These are phyloP conservation scores for Tetrapisispora phaffii DNA, from an alignment of 805 yeast species.

Conservation along the genomic window DNA sequence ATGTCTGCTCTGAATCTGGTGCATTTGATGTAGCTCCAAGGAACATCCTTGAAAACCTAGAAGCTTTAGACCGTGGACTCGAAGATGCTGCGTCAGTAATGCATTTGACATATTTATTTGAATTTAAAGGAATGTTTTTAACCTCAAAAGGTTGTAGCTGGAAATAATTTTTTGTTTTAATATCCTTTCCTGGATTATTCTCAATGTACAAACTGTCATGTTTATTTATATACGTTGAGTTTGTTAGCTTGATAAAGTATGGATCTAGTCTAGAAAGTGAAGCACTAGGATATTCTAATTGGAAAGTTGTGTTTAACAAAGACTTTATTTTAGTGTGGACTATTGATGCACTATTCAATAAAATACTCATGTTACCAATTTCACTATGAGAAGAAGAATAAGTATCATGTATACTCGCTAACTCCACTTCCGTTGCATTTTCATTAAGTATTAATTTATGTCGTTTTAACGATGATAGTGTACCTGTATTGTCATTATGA, in stretches of 20 bases:
- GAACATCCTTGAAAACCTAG: conserved; percentile 3
- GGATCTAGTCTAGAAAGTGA: background rate
- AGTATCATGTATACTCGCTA: background rate
- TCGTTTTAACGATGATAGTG: background rate
- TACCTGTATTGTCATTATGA: background rate
- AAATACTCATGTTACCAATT: background rate
- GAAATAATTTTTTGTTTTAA: background rate
- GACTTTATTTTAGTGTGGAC: background rate
- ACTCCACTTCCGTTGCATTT: background rate
- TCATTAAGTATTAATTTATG: background rate
- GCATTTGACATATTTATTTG: background rate
- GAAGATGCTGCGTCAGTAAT: background rate
- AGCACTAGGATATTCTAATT: background rate
- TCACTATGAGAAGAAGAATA: background rate
- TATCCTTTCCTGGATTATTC: background rate
- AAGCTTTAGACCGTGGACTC: background rate
- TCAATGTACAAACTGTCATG: background rate
- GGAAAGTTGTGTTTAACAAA: background rate
- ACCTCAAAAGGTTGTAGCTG: background rate
- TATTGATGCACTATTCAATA: background rate
- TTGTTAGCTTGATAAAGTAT: background rate
- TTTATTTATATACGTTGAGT: background rate
- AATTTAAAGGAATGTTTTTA: background rate
- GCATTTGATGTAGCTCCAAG: conserved; percentile 1
- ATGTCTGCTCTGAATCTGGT: background rate